phyloP scores from a whole-genome alignment of 371 early-diverging fungal genomes.

The Umbelopsis sp. region DNA sequence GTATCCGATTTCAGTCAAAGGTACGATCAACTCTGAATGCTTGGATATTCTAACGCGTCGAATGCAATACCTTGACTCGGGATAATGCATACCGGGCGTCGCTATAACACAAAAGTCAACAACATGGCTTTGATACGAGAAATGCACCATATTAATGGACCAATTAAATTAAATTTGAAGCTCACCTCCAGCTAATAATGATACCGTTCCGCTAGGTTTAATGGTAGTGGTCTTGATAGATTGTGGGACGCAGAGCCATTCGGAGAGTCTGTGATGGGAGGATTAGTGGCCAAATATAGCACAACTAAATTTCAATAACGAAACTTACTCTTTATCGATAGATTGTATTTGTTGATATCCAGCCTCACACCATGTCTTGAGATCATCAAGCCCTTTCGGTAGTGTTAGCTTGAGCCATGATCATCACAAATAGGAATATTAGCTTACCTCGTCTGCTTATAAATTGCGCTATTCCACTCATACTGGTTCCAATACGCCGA shows the following conservation, averaged over 20 bases:
- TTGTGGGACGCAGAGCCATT: constrained; percentile 36
- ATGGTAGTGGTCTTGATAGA: constrained; percentile 44
- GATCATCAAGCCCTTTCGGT: constrained; percentile 11
- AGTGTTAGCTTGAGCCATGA: too few species aligned
- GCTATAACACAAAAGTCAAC: constrained; percentile 19
- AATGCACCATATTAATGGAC: neutral
- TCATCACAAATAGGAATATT: neutral
- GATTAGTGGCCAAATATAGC: neutral
- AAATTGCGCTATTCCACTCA: constrained; percentile 45
- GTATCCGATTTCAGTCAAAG: constrained; percentile 29
- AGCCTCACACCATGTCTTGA: constrained; percentile 35
- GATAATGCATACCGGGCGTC: constrained; percentile 50
- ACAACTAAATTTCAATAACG: too few species aligned
- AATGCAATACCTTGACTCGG: constrained; percentile 43
- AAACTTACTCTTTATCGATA: constrained; percentile 24
- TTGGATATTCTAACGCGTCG: constrained; percentile 38
- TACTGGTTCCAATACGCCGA: constrained; percentile 40
- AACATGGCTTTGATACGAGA: neutral
- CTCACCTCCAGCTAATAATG: constrained; percentile 35
- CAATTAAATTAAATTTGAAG: neutral
- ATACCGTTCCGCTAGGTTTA: constrained; percentile 44
- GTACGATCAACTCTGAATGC: constrained; percentile 27
- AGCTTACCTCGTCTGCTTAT: constrained; percentile 28
- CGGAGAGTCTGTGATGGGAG: constrained; percentile 18
- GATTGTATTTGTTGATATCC: constrained; percentile 32